A percentile compares a stretch with the other conserved stretches of the same genome.
Conservation (phyloP, 805 yeast genomes). For the Lachancea meyersii region DNA sequence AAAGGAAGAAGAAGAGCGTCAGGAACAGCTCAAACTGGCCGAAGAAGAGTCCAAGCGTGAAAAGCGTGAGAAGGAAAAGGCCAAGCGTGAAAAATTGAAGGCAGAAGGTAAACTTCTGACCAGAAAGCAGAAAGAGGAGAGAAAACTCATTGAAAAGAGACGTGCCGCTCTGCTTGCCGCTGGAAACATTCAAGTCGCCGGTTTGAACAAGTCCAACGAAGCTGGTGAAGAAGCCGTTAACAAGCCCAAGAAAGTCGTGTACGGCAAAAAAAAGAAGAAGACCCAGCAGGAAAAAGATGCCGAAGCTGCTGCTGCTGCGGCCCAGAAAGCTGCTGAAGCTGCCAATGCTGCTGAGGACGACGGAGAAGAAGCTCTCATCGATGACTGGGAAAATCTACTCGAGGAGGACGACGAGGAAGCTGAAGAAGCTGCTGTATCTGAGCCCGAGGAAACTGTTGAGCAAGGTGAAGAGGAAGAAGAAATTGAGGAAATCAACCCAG, state of each 20-base stretch:
- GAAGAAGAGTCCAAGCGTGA: conserved; percentile 53
- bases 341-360: conserved; percentile 31
- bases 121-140: conserved; percentile 92
- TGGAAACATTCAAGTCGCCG: conserved; percentile 69
- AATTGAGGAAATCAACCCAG: conserved; percentile 24
- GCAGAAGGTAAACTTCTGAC: conserved; percentile 94
- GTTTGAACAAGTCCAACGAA: conserved; percentile 40
- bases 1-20: conserved; percentile 45
- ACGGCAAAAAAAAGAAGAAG: conserved; percentile 63
- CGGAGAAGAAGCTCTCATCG: conserved; percentile 57
- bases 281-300: conserved; percentile 27
- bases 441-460: conserved; percentile 31
- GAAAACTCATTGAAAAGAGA: conserved; percentile 78
- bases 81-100: conserved; percentile 82
- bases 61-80: conserved; percentile 83
- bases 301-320: conserved; percentile 23
- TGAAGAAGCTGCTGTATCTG: conserved; percentile 46
- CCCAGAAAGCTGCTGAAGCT: conserved; percentile 19
- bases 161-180: conserved; percentile 75
- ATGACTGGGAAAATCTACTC: conserved; percentile 81
- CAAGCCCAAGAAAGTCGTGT: conserved; percentile 63
- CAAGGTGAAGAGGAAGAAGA: conserved; percentile 17
- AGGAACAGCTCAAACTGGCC: conserved; percentile 40
- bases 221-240: conserved; percentile 16
- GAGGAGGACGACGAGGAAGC: conserved; percentile 45